Percentiles rank a stretch among this genome's conserved stretches.
Evolutionary conservation across 768 basidiomycete genomes (phyloP).

Genomic region (Psilocybe sp.): DNA sequence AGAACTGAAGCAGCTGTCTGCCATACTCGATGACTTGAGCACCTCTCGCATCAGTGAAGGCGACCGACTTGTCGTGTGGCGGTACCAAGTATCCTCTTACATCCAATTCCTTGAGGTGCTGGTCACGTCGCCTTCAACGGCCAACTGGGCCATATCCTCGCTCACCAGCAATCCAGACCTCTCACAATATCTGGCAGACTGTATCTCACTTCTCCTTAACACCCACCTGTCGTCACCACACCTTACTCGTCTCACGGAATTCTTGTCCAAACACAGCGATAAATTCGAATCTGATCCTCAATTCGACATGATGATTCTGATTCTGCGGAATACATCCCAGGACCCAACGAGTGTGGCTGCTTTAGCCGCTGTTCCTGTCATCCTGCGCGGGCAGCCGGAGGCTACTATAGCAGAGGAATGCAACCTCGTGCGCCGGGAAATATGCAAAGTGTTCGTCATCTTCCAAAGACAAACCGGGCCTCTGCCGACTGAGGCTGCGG

Average conservation of each 20-base stretch:
- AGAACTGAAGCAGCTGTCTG: slow-evolving; percentile 53
- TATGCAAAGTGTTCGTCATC: slow-evolving; percentile 30
- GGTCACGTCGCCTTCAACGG: slow-evolving; percentile 32
- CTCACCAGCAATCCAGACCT: slow-evolving; percentile 44
- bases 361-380: slow-evolving; percentile 20
- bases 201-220: slow-evolving; percentile 46
- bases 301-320: slow-evolving; percentile 28
- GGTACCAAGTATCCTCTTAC: slow-evolving; percentile 46
- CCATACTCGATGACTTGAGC: slow-evolving; percentile 21
- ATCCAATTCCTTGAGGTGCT: slow-evolving; percentile 51
- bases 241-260: slow-evolving; percentile 37
- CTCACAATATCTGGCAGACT: slow-evolving; percentile 34
- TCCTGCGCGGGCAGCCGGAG: slow-evolving; percentile 21
- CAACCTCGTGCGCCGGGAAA: slow-evolving; percentile 25
- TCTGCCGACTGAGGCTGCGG: slow-evolving; percentile 35
- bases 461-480: slow-evolving; percentile 23
- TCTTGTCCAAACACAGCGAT: slow-evolving; percentile 25
- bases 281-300: background rate
- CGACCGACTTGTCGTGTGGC: slow-evolving; percentile 36
- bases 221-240: slow-evolving; percentile 42
- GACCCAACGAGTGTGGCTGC: slow-evolving; percentile 22
- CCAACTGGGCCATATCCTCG: slow-evolving; percentile 41
- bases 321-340: slow-evolving; percentile 28
- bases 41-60: slow-evolving; percentile 9
- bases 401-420: slow-evolving; percentile 21